Conservation (phyloP, 164 flowering plant genomes). For the Annona cherimola region DNA sequence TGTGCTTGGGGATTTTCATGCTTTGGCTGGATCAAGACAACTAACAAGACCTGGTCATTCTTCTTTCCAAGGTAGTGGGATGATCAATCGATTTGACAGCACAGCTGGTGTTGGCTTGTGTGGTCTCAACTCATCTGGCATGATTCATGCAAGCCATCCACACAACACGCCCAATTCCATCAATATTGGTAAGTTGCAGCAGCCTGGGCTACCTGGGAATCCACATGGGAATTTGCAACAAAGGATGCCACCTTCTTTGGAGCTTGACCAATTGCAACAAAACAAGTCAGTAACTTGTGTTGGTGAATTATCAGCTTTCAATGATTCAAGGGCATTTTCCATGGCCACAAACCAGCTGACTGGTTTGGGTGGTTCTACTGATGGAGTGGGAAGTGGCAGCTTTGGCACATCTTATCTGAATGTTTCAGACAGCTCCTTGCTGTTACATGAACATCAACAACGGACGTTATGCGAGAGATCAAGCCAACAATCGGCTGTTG, state of each 20-base stretch:
- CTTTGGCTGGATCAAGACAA: constrained; percentile 49
- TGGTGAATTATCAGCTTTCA: constrained; percentile 25
- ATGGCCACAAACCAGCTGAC: constrained; percentile 14
- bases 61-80: constrained; percentile 41
- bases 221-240: constrained; percentile 42
- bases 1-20: constrained; percentile 51
- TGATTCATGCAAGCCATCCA: constrained; percentile 39
- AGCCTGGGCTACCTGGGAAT: constrained; percentile 33
- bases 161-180: constrained; percentile 36
- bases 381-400: constrained; percentile 23
- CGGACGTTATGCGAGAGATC: constrained; percentile 18
- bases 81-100: constrained; percentile 58
- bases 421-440: constrained; percentile 28
- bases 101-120: constrained; percentile 40
- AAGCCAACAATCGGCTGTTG: constrained; percentile 31
- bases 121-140: constrained; percentile 41
- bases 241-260: constrained; percentile 51
- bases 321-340: constrained; percentile 25
- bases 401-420: constrained; percentile 29
- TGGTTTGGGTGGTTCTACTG: constrained; percentile 24
- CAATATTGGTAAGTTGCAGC: constrained; percentile 36
- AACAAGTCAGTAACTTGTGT: constrained; percentile 16
- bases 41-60: constrained; percentile 31
- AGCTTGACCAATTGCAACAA: constrained; percentile 45
- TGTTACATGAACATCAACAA: constrained; percentile 36